phyloP scores from a whole-genome alignment of 306 rosid species.

The Lotus japonicus region DNA sequence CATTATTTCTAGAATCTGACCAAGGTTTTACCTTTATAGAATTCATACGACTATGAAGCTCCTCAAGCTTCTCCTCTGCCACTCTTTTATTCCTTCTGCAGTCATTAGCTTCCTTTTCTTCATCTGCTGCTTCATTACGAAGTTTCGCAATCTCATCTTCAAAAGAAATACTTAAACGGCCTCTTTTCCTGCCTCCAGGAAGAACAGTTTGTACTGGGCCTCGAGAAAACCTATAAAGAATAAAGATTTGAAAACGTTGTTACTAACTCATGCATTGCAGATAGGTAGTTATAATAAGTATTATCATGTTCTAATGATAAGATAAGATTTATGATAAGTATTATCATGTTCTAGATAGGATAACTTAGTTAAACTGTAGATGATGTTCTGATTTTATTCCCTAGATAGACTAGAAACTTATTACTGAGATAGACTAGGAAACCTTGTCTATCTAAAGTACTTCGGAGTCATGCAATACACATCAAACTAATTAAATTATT shows the following conservation, averaged over 20 bases:
- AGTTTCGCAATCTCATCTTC: slow-evolving; percentile 47
- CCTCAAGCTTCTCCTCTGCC: slow-evolving; percentile 51
- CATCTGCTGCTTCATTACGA: slow-evolving; percentile 29
- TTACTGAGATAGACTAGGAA: no score
- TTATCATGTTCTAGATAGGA: no score
- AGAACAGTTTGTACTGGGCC: slow-evolving; percentile 70
- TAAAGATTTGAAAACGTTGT: background rate
- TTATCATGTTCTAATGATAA: no score
- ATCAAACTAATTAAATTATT: no score
- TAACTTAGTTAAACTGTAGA: no score
- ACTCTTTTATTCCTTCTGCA: slow-evolving; percentile 46
- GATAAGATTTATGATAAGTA: no score
- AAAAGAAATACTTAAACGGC: slow-evolving; percentile 65
- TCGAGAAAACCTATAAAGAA: slow-evolving; percentile 65
- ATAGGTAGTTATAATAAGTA: background rate
- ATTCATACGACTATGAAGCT: slow-evolving; percentile 31
- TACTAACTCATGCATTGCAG: slow-evolving; percentile 2
- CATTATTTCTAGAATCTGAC: background rate
- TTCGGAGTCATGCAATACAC: no score
- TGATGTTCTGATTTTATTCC: no score
- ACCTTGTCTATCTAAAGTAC: no score
- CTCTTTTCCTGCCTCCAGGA: slow-evolving; percentile 40
- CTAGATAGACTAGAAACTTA: no score
- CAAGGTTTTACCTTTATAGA: slow-evolving; percentile 48
- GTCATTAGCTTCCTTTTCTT: slow-evolving; percentile 33